phyloP scores from a whole-genome alignment of 1,284 basidiomycete species.

The Heterobasidion irregulare region DNA sequence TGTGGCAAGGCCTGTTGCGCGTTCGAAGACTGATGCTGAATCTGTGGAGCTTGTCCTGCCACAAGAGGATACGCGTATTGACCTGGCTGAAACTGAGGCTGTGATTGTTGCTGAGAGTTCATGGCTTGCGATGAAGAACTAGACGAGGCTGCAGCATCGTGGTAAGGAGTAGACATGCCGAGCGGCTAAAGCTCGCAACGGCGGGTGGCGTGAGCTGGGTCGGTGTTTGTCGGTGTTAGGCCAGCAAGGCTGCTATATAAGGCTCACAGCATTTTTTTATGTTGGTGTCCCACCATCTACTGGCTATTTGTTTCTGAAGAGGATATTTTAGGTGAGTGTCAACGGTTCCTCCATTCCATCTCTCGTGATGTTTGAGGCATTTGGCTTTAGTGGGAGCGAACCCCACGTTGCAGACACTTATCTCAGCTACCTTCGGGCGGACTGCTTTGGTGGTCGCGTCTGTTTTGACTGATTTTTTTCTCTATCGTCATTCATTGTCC shows the following conservation, averaged over 20 bases:
- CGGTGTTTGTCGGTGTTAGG: background rate
- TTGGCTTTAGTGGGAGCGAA: conserved; percentile 74
- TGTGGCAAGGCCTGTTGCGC: conserved; percentile 27
- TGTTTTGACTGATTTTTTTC: conserved; percentile 24
- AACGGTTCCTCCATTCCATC: conserved; percentile 9
- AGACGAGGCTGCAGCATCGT: conserved; percentile 7
- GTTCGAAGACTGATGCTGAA: conserved; percentile 6
- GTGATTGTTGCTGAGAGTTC: conserved; percentile 8
- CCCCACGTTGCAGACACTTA: conserved; percentile 50
- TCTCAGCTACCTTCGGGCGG: conserved; percentile 57
- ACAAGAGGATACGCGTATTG: conserved; percentile 13
- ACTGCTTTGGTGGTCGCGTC: conserved; percentile 31
- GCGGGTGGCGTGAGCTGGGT: background rate
- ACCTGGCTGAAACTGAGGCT: conserved; percentile 5
- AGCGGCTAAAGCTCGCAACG: background rate
- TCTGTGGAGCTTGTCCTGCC: conserved; percentile 11
- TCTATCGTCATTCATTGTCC: background rate
- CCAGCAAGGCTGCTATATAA: background rate
- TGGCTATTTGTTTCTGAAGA: background rate
- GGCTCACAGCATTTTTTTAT: too few species aligned
- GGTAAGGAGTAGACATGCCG: conserved; percentile 5
- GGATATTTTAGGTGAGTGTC: conserved; percentile 1
- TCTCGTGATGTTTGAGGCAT: conserved; percentile 83
- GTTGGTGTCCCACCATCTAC: background rate
- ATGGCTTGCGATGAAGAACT: conserved; percentile 2